These are phyloP conservation scores for Anaeramoeba flamelloides DNA, from an alignment of 78 protist species.

Conservation along the genomic window DNA sequence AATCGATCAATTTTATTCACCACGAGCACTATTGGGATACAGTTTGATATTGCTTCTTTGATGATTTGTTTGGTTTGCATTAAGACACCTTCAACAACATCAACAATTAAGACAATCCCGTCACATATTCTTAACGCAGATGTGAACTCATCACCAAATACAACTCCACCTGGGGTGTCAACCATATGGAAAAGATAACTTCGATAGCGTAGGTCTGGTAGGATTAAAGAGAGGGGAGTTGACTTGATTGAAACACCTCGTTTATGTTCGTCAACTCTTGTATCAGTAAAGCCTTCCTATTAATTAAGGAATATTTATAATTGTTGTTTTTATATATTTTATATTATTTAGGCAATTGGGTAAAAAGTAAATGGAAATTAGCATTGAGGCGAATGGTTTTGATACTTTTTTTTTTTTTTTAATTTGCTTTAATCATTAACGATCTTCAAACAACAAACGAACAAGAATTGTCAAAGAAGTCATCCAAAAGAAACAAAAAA, in stretches of 20 bases:
- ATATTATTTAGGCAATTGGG: no score
- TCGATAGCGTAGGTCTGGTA: conserved; percentile 54
- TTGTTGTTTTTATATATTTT: no score
- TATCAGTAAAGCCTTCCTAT: conserved; percentile 72
- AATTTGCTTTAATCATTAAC: not conserved
- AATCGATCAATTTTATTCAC: conserved; percentile 77
- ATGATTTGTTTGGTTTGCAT: conserved; percentile 54
- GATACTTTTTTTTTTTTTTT: no score
- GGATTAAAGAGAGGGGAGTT: conserved; percentile 70
- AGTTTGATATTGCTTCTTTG: conserved; percentile 33
- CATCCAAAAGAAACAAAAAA: not conserved
- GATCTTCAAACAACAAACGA: not conserved
- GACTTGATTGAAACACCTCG: conserved; percentile 68
- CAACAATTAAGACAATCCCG: conserved; percentile 77
- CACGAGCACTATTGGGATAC: conserved; percentile 39
- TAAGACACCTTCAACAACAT: conserved; percentile 85
- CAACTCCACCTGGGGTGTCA: conserved; percentile 96
- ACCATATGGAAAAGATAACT: conserved; percentile 66
- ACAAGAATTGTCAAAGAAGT: not conserved
- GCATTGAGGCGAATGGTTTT: no score
- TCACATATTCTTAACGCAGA: conserved; percentile 73
- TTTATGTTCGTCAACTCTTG: conserved; percentile 70
- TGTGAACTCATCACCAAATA: conserved; percentile 67
- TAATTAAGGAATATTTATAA: not conserved
- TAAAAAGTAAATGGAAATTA: no score